phyloP scores from a whole-genome alignment of 2,329 filamentous ascomycete genomes.

The Penicillium sp. region DNA sequence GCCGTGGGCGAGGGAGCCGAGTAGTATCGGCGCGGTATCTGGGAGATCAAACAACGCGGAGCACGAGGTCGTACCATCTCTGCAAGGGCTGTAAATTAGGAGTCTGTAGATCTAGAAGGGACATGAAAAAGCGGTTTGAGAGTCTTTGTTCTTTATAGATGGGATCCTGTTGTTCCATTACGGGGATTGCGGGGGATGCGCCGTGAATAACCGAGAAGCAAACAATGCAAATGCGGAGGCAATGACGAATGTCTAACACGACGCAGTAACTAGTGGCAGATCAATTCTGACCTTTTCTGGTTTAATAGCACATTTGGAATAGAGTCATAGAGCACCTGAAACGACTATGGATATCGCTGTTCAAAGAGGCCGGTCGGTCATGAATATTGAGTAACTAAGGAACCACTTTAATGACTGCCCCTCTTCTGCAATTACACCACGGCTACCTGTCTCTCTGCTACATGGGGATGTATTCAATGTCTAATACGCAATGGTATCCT shows the following conservation, averaged over 20 bases:
- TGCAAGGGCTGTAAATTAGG: not conserved
- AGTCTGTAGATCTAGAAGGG: not conserved
- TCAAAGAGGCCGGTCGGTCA: not conserved
- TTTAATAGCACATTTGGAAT: not conserved
- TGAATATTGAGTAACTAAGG: not conserved
- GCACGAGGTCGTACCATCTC: constrained; percentile 16
- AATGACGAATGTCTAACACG: constrained; percentile 6
- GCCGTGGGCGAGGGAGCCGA: constrained; percentile 47
- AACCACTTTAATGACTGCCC: not conserved
- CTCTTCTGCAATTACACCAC: not conserved
- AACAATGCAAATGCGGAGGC: constrained; percentile 14
- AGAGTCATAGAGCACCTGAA: not conserved
- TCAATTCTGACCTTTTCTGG: not conserved
- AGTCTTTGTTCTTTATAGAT: constrained; percentile 11
- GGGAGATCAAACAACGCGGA: constrained; percentile 15
- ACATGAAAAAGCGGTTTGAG: constrained; percentile 1
- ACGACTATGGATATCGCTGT: not conserved
- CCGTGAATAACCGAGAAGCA: constrained; percentile 28
- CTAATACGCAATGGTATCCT: not conserved
- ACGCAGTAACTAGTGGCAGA: not conserved
- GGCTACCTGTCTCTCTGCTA: not conserved
- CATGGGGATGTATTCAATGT: not conserved
- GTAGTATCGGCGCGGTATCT: constrained; percentile 36
- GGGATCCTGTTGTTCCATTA: constrained; percentile 8
- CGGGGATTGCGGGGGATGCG: constrained; percentile 22